phyloP scores from a whole-genome alignment of 1,139 yeast genomes.

The Blastobotrys malaysiensis region DNA sequence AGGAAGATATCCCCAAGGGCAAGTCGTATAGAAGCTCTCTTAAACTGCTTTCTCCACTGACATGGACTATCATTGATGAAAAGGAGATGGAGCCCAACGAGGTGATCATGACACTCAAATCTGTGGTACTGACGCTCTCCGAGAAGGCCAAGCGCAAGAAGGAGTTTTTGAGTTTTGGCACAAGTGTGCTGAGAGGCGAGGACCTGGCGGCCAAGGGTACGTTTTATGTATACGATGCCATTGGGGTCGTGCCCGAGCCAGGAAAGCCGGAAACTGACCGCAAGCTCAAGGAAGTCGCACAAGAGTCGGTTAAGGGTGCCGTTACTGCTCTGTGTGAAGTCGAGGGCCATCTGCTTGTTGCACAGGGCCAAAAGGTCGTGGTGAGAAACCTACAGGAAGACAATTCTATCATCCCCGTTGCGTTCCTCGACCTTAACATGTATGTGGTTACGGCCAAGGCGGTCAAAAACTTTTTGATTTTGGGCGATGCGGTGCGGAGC shows the following conservation, averaged over 20 bases:
- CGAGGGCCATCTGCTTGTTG: constrained; percentile 75
- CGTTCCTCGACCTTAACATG: constrained; percentile 80
- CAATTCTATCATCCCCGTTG: constrained; percentile 81
- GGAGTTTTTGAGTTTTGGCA: constrained; percentile 73
- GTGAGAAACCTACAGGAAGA: constrained; percentile 81
- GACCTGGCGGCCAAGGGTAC: constrained; percentile 80
- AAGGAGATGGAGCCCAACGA: constrained; percentile 64
- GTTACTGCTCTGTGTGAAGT: constrained; percentile 74
- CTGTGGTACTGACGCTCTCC: constrained; percentile 52
- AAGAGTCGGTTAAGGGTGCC: constrained; percentile 80
- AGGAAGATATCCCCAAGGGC: constrained; percentile 48
- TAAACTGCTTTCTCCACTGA: constrained; percentile 63
- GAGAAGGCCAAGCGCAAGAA: constrained; percentile 51
- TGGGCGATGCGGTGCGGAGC: constrained; percentile 81
- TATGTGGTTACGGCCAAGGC: constrained; percentile 76
- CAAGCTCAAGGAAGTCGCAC: constrained; percentile 68
- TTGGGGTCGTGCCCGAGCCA: constrained; percentile 86
- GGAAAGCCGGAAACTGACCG: constrained; percentile 79
- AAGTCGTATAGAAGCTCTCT: constrained; percentile 54
- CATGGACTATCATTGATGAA: constrained; percentile 74
- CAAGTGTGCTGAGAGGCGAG: constrained; percentile 73
- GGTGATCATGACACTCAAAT: constrained; percentile 52
- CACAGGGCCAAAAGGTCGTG: constrained; percentile 80
- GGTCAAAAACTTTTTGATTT: constrained; percentile 68
- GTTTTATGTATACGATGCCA: constrained; percentile 67